Conservation (phyloP, 1,139 yeast species). For the Lodderomyces theae region DNA sequence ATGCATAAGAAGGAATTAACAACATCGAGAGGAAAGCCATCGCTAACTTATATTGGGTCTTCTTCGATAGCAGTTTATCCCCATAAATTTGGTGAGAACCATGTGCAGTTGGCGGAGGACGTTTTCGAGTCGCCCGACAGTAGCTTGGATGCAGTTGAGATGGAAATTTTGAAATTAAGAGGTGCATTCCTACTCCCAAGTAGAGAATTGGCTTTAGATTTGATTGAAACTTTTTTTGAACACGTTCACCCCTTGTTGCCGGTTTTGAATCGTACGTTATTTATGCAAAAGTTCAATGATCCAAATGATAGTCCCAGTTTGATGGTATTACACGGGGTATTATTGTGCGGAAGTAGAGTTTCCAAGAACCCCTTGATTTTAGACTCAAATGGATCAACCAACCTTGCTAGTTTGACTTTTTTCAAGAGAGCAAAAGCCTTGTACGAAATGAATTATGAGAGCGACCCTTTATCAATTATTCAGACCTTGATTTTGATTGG, state of each 20-base stretch:
- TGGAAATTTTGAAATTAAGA: slow-evolving; percentile 61
- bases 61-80: slow-evolving; percentile 42
- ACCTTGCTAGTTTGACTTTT: slow-evolving; percentile 61
- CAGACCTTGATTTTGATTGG: slow-evolving; percentile 66
- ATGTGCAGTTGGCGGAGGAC: slow-evolving; percentile 41
- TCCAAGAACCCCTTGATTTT: slow-evolving; percentile 54
- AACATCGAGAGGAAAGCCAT: slow-evolving; percentile 27
- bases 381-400: slow-evolving; percentile 56
- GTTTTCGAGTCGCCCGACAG: slow-evolving; percentile 36
- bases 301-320: slow-evolving; percentile 67
- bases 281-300: slow-evolving; percentile 55
- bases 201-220: slow-evolving; percentile 56
- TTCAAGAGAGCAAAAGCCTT: slow-evolving; percentile 77
- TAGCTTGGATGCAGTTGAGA: slow-evolving; percentile 61
- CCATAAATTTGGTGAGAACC: slow-evolving; percentile 45
- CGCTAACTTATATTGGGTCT: slow-evolving; percentile 43
- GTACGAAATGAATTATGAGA: slow-evolving; percentile 71
- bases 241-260: slow-evolving; percentile 72
- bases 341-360: slow-evolving; percentile 68
- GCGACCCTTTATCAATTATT: slow-evolving; percentile 63
- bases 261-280: slow-evolving; percentile 61
- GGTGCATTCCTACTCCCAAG: slow-evolving; percentile 76
- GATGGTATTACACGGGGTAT: slow-evolving; percentile 64
- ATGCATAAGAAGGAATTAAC: slow-evolving; percentile 36
- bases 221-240: slow-evolving; percentile 62